Evolutionary conservation across 371 early-diverging fungal genomes (phyloP), one percentile per base, ranked within the genome.

Genomic region (Rhizomucor miehei): DNA sequence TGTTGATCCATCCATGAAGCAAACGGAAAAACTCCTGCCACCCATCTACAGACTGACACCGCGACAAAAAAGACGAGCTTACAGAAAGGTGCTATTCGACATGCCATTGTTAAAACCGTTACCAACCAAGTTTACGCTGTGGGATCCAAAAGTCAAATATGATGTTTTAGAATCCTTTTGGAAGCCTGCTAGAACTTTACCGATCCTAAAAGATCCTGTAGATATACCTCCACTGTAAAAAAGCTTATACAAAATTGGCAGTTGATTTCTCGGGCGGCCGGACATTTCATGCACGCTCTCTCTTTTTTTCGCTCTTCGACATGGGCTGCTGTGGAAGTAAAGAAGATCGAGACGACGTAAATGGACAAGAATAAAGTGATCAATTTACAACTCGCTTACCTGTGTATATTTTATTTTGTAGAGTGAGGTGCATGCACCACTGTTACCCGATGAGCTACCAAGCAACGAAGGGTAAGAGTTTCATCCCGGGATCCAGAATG

Each of bases 241-340:
- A 29, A 29, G 29, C n/a, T n/a, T n/a, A n/a, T n/a, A n/a, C n/a
- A n/a, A n/a, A n/a, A n/a, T n/a, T n/a, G n/a, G n/a, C n/a, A n/a
- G n/a, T n/a, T n/a, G n/a, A n/a, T n/a, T n/a, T 29, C 29, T 3
- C 5, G 29, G 29, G 5, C 29, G 3, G 8, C 29, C 29, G 29
- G 29, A 29, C 29, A 29, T 29, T 29, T 29, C 29, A 29, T 29
- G 29, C 29, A 29, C 29, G 8, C 8, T 29, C 29, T 3, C 29
- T 5, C 8, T 29, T 29, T 29, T 29, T 29, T n/a, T n/a, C n/a
- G n/a, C 29, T 29, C 29, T 29, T 29, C 5, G 29, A 16, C 23
- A 74, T 74, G 74, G 74, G 74, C 2, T 70, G 74, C 45, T 74
- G 74, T 59, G 60, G 68, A 34, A 74, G 74, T 52, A 74, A 69